Evolutionary conservation across 2,329 filamentous ascomycete genomes (phyloP), one percentile per base, ranked within the genome.

Genomic region (Albifimbria verrucaria): DNA sequence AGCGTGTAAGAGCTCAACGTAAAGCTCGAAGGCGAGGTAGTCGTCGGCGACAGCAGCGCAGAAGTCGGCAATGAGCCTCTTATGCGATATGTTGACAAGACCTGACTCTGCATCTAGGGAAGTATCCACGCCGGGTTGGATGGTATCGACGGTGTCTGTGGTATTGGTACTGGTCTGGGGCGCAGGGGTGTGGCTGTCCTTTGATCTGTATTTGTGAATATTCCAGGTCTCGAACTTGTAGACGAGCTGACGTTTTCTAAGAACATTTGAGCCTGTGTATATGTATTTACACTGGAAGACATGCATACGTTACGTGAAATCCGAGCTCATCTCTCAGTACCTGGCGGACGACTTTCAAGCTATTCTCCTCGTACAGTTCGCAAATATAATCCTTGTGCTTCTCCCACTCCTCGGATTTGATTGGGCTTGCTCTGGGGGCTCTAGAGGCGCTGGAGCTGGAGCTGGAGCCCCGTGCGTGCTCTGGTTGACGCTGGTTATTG

Each of bases 171-270:
- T n/a, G n/a, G n/a, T n/a, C n/a, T n/a, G n/a, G n/a, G n/a, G n/a
- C n/a, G n/a, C n/a, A n/a, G n/a, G n/a, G n/a, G n/a, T n/a, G 12
- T 55, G 50, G 23, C 25, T 51, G 28, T 52, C 53, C 15, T 53
- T n/a, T n/a, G n/a, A n/a, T n/a, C 62, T 62, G 48, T 69, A 69
- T 43, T 69, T 69, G 39, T 28, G 58, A 20, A 62, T 48, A 6
- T 49, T 52, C 59, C 64, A 66, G 41, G 62, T 61, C 20, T 65
- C 57, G 12, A 69, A 59, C 17, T 61, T 58, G 46, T 69, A 67
- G 15, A 65, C 60, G 47, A 63, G 63, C 28, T 69, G 67, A 3
- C 67, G 64, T 42, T 65, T 65, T 20, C 66, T 69, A 7, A 42
- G 12, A 42, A 15, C 36, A 20, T 15, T 6, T 42, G 12, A 42